Evolutionary conservation across 73 alveolate species (phyloP).

Genomic region (Symbiodinium natans): DNA sequence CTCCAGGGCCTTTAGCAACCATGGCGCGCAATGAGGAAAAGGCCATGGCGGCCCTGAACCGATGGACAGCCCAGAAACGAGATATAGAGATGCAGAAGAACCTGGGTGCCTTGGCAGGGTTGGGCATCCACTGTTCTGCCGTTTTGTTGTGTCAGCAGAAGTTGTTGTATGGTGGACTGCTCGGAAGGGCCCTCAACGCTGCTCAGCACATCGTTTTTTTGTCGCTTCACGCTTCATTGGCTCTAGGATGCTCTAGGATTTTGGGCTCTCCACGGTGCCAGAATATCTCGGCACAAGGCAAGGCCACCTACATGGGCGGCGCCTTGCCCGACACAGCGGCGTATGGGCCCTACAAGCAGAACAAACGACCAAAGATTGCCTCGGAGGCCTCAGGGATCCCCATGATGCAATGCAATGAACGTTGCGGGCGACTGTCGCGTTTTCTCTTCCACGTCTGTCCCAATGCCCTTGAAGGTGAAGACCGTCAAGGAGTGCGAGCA

Average conservation of each 20-base stretch:
- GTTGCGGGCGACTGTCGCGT: neutral
- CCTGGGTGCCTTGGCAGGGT: constrained; percentile 43
- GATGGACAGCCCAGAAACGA: constrained; percentile 93
- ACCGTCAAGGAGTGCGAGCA: constrained; percentile 89
- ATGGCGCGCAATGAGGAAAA: constrained; percentile 93
- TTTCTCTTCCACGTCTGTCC: neutral
- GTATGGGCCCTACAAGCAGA: constrained; percentile 57
- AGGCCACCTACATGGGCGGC: constrained; percentile 87
- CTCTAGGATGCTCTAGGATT: too few relatives aligned
- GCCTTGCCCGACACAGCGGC: constrained; percentile 79
- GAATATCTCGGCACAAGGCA: constrained; percentile 29
- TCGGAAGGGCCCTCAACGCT: too few relatives aligned
- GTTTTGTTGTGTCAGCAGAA: too few relatives aligned
- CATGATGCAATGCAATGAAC: neutral
- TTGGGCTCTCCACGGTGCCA: too few relatives aligned
- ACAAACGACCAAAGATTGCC: constrained; percentile 83
- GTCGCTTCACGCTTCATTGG: too few relatives aligned
- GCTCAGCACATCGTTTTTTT: too few relatives aligned
- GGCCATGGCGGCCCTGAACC: constrained; percentile 93
- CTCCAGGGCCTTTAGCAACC: constrained; percentile 13
- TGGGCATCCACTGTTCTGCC: too few relatives aligned
- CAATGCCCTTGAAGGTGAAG: constrained; percentile 31
- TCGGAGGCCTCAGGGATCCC: neutral
- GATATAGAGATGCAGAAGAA: constrained; percentile 66
- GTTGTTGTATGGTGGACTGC: too few relatives aligned